These are phyloP conservation scores for Neopestalotiopsis rosae DNA, from an alignment of 2,329 filamentous ascomycete genomes.

Conservation along the genomic window DNA sequence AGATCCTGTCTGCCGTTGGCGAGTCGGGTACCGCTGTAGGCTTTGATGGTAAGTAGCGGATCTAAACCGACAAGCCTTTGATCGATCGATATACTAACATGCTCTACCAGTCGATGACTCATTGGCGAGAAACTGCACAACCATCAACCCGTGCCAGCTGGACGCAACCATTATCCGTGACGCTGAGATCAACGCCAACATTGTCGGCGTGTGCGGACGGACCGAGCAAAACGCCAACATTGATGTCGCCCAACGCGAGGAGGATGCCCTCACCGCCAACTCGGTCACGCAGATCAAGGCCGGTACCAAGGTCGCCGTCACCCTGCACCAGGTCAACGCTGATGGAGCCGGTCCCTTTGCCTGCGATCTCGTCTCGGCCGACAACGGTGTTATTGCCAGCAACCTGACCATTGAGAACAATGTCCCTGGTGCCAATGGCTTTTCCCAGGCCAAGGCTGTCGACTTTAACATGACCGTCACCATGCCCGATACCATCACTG, in stretches of 20 bases:
- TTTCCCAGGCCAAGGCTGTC: conserved; percentile 60
- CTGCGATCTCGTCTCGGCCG: conserved; percentile 57
- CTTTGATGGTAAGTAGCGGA: conserved; percentile 47
- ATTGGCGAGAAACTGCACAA: conserved; percentile 67
- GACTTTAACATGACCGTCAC: conserved; percentile 62
- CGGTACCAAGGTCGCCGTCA: conserved; percentile 51
- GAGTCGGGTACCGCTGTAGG: conserved; percentile 49
- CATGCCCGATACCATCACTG: conserved; percentile 52
- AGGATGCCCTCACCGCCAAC: conserved; percentile 52
- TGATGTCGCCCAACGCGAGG: conserved; percentile 61
- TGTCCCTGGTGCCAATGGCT: conserved; percentile 61
- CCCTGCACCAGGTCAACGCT: conserved; percentile 59
- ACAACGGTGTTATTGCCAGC: conserved; percentile 48
- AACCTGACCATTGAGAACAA: conserved; percentile 62
- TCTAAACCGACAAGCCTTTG: not conserved
- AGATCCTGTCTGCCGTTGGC: conserved; percentile 54
- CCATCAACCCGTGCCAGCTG: conserved; percentile 69
- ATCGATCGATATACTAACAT: not conserved
- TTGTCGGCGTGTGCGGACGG: conserved; percentile 66
- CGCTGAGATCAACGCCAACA: conserved; percentile 55
- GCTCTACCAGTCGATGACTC: conserved; percentile 51
- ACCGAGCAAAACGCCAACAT: conserved; percentile 67
- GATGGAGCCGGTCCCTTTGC: conserved; percentile 60
- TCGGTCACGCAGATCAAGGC: conserved; percentile 55
- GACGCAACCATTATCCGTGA: conserved; percentile 69